These are phyloP conservation scores for Cercospora sp. DNA, from an alignment of 2,329 filamentous ascomycete genomes.

Conservation along the genomic window DNA sequence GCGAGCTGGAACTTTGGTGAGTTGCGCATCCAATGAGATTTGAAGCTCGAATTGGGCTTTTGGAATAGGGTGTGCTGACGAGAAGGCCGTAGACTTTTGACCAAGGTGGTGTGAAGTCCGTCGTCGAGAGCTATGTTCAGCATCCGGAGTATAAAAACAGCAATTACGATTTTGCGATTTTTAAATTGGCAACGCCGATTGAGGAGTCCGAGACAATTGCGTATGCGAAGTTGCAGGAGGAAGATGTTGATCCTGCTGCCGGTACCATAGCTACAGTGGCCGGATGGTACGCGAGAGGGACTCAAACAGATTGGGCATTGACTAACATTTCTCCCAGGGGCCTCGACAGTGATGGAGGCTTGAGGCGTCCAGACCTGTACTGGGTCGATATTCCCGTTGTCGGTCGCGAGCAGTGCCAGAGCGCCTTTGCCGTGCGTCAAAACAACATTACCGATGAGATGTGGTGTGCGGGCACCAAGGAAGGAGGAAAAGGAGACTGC, in stretches of 20 bases:
- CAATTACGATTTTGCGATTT: not conserved
- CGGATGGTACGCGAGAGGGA: not conserved
- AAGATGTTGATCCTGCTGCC: not conserved
- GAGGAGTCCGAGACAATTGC: not conserved
- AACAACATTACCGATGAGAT: not conserved
- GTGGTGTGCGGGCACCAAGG: not conserved
- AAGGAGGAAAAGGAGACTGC: not conserved
- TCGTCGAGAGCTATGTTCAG: not conserved
- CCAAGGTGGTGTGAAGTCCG: not conserved
- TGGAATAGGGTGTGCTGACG: not conserved
- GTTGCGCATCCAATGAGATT: not conserved
- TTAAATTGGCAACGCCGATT: not conserved
- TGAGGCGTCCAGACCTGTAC: not conserved
- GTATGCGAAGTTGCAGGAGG: not conserved
- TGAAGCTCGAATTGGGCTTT: not conserved
- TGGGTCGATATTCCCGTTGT: not conserved
- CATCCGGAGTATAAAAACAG: not conserved
- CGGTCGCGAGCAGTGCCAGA: not conserved
- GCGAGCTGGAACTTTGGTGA: not conserved
- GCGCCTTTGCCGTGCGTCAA: not conserved
- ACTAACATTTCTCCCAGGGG: not conserved
- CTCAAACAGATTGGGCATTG: too few relatives aligned
- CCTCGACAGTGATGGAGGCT: not conserved
- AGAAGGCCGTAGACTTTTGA: not conserved
- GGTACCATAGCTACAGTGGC: not conserved